Base-by-base conservation (phyloP, 1,139 yeast species). In the Yamadazyma atlantica region DNA sequence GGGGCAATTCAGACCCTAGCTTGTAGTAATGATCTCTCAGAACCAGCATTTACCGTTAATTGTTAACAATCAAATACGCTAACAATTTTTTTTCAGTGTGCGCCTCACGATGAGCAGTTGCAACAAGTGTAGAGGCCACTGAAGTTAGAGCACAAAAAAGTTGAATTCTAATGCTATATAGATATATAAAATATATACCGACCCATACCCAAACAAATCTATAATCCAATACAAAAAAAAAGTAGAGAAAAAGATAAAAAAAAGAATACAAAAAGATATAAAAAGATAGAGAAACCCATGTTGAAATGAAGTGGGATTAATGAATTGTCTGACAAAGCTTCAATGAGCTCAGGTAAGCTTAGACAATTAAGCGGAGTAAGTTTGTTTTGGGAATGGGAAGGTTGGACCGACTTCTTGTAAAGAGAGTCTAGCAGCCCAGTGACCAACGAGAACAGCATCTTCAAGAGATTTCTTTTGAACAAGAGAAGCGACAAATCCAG, bases 351-450 rank as follows among this genome's bases (percentile, higher is more conserved):
- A n/a, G n/a, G n/a, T n/a, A n/a, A n/a, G n/a, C n/a, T n/a, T n/a
- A 29, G 6, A 11, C n/a, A 13, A 27, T 40, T 50, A 55, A 40
- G 59, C 58, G 36, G 71, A 48, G 64, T 78, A 82, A 37, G 78
- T 50, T 64, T 79, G 78, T 69, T 83, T 82, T 48, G 87, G 85
- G 73, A 80, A 77, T 50, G 97, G 97, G 81, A 82, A 92, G 38
- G 95, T 75, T 38, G 98, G 96, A 41, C 99, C 98, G 50, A 86
- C 78, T 65, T 86, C 85, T 74, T 89, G 96, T 60, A 92, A 84
- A 39, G 96, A 86, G 53, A 86, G 68, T 48, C 88, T 75, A 45
- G 98, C 99, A 51, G 95, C 82, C 97, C 97, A 90, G 70, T 90
- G 97, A 51, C 98, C 99, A 65, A 83, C 78, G 54, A 85, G 88